Conservation (phyloP, 768 basidiomycete genomes). For the Russula brevipes region DNA sequence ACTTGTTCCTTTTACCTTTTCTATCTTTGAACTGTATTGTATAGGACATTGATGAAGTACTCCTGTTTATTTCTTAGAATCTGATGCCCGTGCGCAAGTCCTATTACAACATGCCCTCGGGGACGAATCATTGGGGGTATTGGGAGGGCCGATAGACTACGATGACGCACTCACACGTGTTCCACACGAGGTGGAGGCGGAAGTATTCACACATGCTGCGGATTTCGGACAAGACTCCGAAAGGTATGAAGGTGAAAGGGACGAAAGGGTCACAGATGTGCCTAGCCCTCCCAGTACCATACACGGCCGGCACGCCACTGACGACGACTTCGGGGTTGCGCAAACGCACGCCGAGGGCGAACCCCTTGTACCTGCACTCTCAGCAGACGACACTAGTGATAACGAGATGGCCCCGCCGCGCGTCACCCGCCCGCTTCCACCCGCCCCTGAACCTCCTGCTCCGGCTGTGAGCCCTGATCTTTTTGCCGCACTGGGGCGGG, state of each 20-base stretch:
- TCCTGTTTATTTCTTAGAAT: constrained; percentile 20
- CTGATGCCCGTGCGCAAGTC: constrained; percentile 17
- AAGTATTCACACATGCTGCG: background rate
- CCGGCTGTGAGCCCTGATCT: constrained; percentile 25
- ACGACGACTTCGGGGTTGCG: background rate
- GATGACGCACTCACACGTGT: constrained; percentile 21
- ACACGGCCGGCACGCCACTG: constrained; percentile 3
- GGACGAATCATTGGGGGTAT: background rate
- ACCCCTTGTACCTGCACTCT: constrained; percentile 12
- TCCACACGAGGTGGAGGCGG: constrained; percentile 15
- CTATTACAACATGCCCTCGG: constrained; percentile 12
- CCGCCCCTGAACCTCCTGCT: constrained; percentile 32
- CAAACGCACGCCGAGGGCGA: background rate
- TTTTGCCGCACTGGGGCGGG: background rate
- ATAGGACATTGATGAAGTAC: constrained; percentile 25
- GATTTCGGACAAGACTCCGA: background rate
- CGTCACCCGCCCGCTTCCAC: constrained; percentile 32
- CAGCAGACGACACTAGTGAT: constrained; percentile 26
- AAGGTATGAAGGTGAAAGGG: constrained; percentile 6
- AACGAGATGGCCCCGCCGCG: constrained; percentile 33
- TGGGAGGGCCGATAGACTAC: background rate
- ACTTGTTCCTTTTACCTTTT: constrained; percentile 26
- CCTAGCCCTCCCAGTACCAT: constrained; percentile 8
- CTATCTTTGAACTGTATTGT: constrained; percentile 20
- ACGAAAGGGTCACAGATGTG: background rate